phyloP scores from a whole-genome alignment of 306 rosid species.

The Prunus campanulata region DNA sequence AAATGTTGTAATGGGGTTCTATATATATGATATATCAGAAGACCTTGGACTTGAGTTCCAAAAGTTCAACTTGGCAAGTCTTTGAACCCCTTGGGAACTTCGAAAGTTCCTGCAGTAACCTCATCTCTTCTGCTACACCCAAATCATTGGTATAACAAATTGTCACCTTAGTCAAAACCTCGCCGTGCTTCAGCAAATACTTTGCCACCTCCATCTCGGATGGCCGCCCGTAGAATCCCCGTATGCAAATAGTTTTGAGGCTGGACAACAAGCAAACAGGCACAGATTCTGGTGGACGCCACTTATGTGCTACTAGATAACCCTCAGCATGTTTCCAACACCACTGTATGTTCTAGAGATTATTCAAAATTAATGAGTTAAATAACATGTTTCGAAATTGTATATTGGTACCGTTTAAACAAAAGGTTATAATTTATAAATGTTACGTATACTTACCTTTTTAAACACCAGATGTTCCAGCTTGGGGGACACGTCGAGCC shows the following conservation, averaged over 20 bases:
- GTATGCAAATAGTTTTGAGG: not conserved
- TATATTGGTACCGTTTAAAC: not conserved
- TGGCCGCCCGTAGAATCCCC: not conserved
- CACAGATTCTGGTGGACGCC: not conserved
- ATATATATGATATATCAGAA: no score
- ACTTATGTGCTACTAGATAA: not conserved
- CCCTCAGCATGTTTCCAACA: no score
- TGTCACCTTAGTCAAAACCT: not conserved
- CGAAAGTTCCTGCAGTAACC: not conserved
- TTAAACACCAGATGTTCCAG: not conserved
- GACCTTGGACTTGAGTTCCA: no score
- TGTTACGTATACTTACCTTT: not conserved
- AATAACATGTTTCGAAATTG: not conserved
- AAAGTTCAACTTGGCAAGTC: not conserved
- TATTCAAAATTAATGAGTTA: not conserved
- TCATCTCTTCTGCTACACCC: no score
- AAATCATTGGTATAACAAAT: not conserved
- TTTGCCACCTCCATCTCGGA: not conserved
- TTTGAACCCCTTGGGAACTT: constrained; percentile 2
- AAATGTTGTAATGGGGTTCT: no score
- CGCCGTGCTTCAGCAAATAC: not conserved
- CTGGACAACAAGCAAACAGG: not conserved
- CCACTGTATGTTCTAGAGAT: not conserved
- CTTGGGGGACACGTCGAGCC: not conserved
- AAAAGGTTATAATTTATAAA: not conserved